phyloP scores from a whole-genome alignment of 176 grass and related monocot genomes.

The Phoenix roebelenii region DNA sequence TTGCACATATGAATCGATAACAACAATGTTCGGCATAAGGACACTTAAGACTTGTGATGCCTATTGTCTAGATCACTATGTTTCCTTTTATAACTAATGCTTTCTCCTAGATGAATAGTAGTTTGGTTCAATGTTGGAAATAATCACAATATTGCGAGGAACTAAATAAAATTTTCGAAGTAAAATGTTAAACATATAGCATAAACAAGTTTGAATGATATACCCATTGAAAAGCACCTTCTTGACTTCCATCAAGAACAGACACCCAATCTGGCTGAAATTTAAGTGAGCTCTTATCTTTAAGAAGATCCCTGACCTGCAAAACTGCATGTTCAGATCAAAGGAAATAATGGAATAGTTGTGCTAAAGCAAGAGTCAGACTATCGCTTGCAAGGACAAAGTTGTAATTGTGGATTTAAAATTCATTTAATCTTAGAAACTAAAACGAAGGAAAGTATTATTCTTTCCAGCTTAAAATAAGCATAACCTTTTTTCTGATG shows the following conservation, averaged over 20 bases:
- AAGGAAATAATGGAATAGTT: neutral
- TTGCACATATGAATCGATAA: no score
- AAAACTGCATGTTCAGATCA: constrained; percentile 7
- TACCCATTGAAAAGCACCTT: constrained; percentile 37
- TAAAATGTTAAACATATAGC: neutral
- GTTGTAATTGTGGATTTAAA: no score
- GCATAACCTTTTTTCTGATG: neutral
- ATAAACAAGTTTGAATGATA: neutral
- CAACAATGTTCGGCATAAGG: no score
- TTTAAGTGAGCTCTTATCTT: constrained; percentile 23
- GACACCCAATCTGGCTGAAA: constrained; percentile 25
- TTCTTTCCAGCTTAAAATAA: no score
- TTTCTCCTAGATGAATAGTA: no score
- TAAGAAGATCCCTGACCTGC: constrained; percentile 29
- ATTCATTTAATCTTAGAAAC: no score
- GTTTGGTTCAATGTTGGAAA: neutral
- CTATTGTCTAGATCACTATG: no score
- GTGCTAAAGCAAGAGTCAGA: no score
- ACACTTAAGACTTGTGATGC: no score
- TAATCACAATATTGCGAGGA: neutral
- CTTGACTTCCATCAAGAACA: constrained; percentile 28
- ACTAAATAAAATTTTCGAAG: neutral
- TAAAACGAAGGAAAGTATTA: no score
- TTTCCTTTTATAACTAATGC: no score
- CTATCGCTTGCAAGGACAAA: no score